Conservation (phyloP, 2,329 filamentous ascomycete genomes). For the Fusarium musae region DNA sequence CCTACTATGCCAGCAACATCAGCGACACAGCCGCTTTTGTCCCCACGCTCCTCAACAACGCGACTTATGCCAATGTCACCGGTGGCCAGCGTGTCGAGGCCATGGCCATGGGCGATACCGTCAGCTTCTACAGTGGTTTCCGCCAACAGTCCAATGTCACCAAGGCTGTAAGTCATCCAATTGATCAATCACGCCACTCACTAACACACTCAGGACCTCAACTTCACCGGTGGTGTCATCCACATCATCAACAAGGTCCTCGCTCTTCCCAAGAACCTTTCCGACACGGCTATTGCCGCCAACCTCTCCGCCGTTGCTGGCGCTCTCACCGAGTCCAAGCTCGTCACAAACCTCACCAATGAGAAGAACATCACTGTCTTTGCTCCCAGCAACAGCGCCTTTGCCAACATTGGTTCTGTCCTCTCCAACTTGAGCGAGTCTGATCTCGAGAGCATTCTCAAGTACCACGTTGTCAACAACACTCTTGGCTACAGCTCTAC, state of each 20-base stretch:
- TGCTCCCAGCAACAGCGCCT: conserved; percentile 68
- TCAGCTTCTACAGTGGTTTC: conserved; percentile 58
- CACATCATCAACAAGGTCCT: conserved; percentile 62
- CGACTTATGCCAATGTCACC: conserved; percentile 55
- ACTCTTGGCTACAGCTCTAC: conserved; percentile 53
- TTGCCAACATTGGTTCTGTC: conserved; percentile 64
- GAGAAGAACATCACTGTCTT: conserved; percentile 65
- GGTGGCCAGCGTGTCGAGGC: conserved; percentile 57
- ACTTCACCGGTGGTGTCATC: conserved; percentile 58
- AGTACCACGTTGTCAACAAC: conserved; percentile 70
- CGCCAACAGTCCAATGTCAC: conserved; percentile 53
- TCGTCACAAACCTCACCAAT: conserved; percentile 38
- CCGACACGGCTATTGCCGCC: conserved; percentile 44
- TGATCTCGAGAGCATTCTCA: conserved; percentile 61
- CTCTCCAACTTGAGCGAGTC: conserved; percentile 56
- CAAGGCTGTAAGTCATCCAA: conserved; percentile 41
- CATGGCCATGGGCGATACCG: conserved; percentile 53
- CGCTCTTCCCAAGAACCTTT: conserved; percentile 47
- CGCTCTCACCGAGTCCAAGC: conserved; percentile 41
- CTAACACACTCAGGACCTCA: conserved; percentile 49
- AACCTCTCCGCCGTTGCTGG: conserved; percentile 39
- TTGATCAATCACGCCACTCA: too few species aligned
- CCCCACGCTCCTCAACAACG: conserved; percentile 56
- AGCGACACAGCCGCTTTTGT: conserved; percentile 50
- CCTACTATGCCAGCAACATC: conserved; percentile 48